Percentiles rank a stretch among this genome's conserved stretches.
Evolutionary conservation across 1,284 basidiomycete species (phyloP).

Genomic region (Sutorius eximius): DNA sequence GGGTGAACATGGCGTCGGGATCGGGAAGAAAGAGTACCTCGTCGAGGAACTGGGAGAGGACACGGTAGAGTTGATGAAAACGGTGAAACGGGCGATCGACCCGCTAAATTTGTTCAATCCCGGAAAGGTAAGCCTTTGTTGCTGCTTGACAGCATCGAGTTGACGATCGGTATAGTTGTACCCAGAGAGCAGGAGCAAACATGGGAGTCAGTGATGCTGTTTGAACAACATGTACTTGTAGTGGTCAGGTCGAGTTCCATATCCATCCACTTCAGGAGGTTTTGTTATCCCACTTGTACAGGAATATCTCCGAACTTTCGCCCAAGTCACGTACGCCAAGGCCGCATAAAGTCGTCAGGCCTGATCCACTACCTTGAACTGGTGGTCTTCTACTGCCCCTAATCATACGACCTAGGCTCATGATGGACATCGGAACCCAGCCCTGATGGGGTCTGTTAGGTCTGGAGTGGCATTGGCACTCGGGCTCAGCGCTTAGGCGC

Average conservation of each 20-base stretch:
- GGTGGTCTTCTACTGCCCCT: no score
- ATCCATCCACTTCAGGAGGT: background rate
- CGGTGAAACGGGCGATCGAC: constrained; percentile 73
- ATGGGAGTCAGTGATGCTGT: background rate
- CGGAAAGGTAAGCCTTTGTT: constrained; percentile 54
- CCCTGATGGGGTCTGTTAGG: no score
- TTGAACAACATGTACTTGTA: background rate
- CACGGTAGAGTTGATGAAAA: constrained; percentile 76
- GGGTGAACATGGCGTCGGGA: constrained; percentile 72
- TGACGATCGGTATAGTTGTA: constrained; percentile 6
- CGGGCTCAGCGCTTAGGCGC: no score
- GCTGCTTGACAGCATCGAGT: background rate
- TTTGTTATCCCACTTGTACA: background rate
- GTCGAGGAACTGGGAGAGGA: constrained; percentile 72
- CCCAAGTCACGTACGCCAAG: background rate
- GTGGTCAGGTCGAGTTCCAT: background rate
- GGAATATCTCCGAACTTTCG: background rate
- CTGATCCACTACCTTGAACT: no score
- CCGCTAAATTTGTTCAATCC: constrained; percentile 80
- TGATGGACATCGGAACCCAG: no score
- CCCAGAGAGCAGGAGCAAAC: background rate
- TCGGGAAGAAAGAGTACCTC: constrained; percentile 77
- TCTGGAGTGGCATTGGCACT: background rate
- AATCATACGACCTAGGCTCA: no score
- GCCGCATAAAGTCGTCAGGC: no score